phyloP scores from a whole-genome alignment of 2,329 filamentous ascomycete species.

The Epichloe scottii region DNA sequence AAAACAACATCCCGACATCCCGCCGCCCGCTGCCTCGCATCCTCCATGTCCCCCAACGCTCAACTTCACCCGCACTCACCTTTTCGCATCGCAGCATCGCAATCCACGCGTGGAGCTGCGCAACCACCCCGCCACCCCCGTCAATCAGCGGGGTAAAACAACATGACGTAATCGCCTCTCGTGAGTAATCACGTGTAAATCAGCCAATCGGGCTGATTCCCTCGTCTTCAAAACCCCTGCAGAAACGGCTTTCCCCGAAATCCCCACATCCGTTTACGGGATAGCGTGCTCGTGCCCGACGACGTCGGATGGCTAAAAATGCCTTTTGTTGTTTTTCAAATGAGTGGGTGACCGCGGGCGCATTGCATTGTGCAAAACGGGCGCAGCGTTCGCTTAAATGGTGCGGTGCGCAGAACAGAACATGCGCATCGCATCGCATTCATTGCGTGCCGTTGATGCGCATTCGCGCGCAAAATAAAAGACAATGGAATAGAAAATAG shows the following conservation, averaged over 20 bases:
- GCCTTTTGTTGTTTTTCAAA: no score
- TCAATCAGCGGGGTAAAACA: neutral
- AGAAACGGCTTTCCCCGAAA: constrained; percentile 7
- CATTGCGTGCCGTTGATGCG: neutral
- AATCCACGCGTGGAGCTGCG: no score
- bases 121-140: neutral
- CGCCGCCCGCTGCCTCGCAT: no score
- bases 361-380: no score
- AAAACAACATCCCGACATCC: constrained; percentile 23
- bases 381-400: no score
- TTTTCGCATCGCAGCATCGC: neutral
- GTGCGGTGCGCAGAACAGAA: no score
- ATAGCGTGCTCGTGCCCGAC: no score
- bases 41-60: no score
- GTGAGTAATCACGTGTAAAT: constrained; percentile 3
- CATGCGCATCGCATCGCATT: neutral
- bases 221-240: neutral
- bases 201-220: constrained; percentile 7
- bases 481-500: neutral
- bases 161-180: neutral
- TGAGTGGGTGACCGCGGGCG: no score
- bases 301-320: no score
- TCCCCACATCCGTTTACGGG: no score
- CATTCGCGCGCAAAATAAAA: neutral
- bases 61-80: neutral